These are phyloP conservation scores for Magnaporthiopsis incrustans DNA, from an alignment of 2,329 filamentous ascomycete genomes.

Conservation along the genomic window DNA sequence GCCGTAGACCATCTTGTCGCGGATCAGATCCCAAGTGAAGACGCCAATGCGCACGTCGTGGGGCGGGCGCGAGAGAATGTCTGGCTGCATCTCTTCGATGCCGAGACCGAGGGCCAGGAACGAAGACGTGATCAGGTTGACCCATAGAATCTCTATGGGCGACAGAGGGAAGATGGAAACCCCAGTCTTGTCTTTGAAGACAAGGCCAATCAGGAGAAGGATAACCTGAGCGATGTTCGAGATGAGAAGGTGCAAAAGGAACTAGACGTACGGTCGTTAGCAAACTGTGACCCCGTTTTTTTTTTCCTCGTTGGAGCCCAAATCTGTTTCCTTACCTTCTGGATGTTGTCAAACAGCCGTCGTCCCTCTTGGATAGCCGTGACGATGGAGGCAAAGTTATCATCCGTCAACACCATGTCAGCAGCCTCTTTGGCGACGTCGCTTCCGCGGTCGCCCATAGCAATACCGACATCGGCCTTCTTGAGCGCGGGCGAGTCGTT, in stretches of 20 bases:
- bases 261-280: background rate
- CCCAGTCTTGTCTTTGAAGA: slow-evolving; percentile 50
- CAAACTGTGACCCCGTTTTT: too few relatives aligned
- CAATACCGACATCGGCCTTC: slow-evolving; percentile 58
- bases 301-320: too few relatives aligned
- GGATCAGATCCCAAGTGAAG: slow-evolving; percentile 49
- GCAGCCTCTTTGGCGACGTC: slow-evolving; percentile 59
- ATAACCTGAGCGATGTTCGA: slow-evolving; percentile 54
- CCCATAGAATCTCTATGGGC: slow-evolving; percentile 62
- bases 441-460: slow-evolving; percentile 51
- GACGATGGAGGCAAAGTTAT: slow-evolving; percentile 64
- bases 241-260: slow-evolving; percentile 36
- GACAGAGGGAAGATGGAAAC: slow-evolving; percentile 58
- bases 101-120: slow-evolving; percentile 61
- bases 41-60: slow-evolving; percentile 45
- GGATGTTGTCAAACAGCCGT: slow-evolving; percentile 57
- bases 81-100: slow-evolving; percentile 52
- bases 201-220: slow-evolving; percentile 51
- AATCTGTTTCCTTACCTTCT: slow-evolving; percentile 31
- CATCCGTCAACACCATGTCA: slow-evolving; percentile 59
- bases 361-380: slow-evolving; percentile 60
- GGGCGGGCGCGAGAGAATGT: slow-evolving; percentile 54
- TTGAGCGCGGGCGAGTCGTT: slow-evolving; percentile 60
- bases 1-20: slow-evolving; percentile 53
- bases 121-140: slow-evolving; percentile 62